Percentiles rank a stretch among this genome's conserved stretches.
These are phyloP conservation scores for Teunomyces aglyptinius DNA, from an alignment of 805 yeast species.

Conservation along the genomic window DNA sequence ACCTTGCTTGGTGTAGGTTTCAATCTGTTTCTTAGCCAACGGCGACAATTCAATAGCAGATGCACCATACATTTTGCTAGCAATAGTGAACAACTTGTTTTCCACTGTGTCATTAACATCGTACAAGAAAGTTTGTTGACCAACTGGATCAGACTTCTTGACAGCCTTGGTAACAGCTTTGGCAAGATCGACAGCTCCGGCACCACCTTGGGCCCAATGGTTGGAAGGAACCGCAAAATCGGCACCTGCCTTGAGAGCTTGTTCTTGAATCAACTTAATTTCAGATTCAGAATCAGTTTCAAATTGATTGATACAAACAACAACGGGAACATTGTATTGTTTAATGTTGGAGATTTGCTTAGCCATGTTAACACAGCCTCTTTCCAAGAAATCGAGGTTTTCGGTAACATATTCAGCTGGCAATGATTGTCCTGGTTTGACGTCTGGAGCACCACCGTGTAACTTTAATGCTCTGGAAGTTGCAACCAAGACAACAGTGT, in stretches of 20 bases:
- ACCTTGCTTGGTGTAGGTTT: slow-evolving; percentile 80
- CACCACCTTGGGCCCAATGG: slow-evolving; percentile 96
- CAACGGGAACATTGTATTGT: slow-evolving; percentile 85
- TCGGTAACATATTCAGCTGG: slow-evolving; percentile 81
- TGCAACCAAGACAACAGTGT: slow-evolving; percentile 90
- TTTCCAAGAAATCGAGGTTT: slow-evolving; percentile 70
- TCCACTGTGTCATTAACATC: slow-evolving; percentile 71
- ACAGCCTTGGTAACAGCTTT: slow-evolving; percentile 77
- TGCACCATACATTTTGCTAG: slow-evolving; percentile 91
- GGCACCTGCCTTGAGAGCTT: slow-evolving; percentile 90
- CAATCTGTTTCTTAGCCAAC: slow-evolving; percentile 77
- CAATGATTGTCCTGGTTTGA: slow-evolving; percentile 86
- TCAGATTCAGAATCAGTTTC: slow-evolving; percentile 80
- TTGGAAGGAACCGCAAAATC: slow-evolving; percentile 83
- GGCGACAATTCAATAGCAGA: slow-evolving; percentile 77
- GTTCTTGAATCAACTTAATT: slow-evolving; percentile 73
- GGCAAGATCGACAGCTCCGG: slow-evolving; percentile 84
- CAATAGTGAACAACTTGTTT: slow-evolving; percentile 75
- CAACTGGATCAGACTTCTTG: slow-evolving; percentile 34
- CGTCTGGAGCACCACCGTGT: slow-evolving; percentile 97
- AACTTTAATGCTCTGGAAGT: slow-evolving; percentile 95
- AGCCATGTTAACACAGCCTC: slow-evolving; percentile 83
- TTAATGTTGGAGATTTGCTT: slow-evolving; percentile 88
- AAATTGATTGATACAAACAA: slow-evolving; percentile 90
- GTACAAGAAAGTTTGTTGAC: slow-evolving; percentile 57